Evolutionary conservation across 1,284 basidiomycete genomes (phyloP).

Genomic region (Melanopsichium pennsylvanicum): DNA sequence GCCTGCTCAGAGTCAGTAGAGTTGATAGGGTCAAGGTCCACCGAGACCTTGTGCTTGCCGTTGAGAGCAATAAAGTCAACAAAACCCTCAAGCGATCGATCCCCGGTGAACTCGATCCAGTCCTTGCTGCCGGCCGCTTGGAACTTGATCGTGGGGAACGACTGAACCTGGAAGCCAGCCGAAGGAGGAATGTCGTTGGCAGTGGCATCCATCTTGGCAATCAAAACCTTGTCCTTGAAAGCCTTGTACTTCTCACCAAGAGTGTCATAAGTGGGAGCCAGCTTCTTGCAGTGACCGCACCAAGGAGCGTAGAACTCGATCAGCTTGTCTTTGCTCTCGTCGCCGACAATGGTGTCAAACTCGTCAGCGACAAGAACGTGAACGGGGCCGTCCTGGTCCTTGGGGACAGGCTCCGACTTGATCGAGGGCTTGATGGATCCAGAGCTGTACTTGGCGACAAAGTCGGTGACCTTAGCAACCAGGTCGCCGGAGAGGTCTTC

Average conservation of each 20-base stretch:
- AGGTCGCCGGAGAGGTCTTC: conserved; percentile 74
- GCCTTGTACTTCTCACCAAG: conserved; percentile 84
- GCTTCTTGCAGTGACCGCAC: conserved; percentile 86
- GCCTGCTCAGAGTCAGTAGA: conserved; percentile 26
- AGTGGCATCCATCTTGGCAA: conserved; percentile 90
- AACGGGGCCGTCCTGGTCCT: conserved; percentile 81
- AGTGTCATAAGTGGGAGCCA: conserved; percentile 91
- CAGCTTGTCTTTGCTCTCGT: conserved; percentile 90
- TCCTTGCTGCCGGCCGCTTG: conserved; percentile 84
- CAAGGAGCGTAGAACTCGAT: conserved; percentile 94
- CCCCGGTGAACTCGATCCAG: conserved; percentile 75
- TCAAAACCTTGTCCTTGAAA: conserved; percentile 79
- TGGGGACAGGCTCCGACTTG: conserved; percentile 89
- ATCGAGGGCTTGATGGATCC: conserved; percentile 83
- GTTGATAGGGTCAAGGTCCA: conserved; percentile 48
- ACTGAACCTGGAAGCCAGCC: conserved; percentile 77
- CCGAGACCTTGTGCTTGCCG: conserved; percentile 62
- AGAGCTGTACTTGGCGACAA: conserved; percentile 75
- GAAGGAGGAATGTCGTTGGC: conserved; percentile 93
- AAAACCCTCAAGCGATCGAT: conserved; percentile 63
- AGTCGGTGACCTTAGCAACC: conserved; percentile 69
- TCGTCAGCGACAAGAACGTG: conserved; percentile 86
- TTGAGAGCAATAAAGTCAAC: conserved; percentile 61
- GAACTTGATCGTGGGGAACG: conserved; percentile 98
- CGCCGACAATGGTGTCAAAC: conserved; percentile 82